Evolutionary conservation across 2,329 filamentous ascomycete species (phyloP).

Genomic region (Pyricularia pennisetigena): DNA sequence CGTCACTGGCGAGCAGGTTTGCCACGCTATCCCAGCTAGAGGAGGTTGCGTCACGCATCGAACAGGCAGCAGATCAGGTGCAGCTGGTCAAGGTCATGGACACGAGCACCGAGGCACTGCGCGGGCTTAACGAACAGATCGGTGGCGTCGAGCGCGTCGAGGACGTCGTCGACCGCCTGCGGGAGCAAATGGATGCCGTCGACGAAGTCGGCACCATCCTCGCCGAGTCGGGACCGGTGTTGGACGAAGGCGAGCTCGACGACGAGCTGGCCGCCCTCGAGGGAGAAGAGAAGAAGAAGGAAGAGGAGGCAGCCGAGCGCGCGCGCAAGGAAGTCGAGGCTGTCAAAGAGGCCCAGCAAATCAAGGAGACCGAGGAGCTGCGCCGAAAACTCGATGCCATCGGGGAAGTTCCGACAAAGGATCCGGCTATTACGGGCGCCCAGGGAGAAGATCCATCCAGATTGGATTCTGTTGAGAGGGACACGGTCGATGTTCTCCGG

Average conservation of each 20-base stretch:
- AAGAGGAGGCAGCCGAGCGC: constrained; percentile 37
- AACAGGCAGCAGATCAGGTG: constrained; percentile 77
- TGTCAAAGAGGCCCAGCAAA: constrained; percentile 20
- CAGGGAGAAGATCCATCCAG: not conserved
- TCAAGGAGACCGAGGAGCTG: constrained; percentile 35
- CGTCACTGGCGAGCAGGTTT: constrained; percentile 59
- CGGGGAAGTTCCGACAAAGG: constrained; percentile 23
- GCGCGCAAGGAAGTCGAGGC: constrained; percentile 33
- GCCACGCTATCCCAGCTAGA: constrained; percentile 74
- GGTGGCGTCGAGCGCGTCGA: constrained; percentile 71
- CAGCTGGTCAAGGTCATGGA: constrained; percentile 78
- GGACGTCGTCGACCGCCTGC: constrained; percentile 62
- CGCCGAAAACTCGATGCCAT: constrained; percentile 38
- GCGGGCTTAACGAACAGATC: constrained; percentile 62
- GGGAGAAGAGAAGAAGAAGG: constrained; percentile 42
- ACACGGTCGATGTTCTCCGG: constrained; percentile 10
- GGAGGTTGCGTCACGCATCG: constrained; percentile 70
- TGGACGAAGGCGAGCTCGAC: constrained; percentile 80
- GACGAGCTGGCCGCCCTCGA: constrained; percentile 77
- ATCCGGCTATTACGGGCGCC: not conserved
- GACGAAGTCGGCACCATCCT: constrained; percentile 78
- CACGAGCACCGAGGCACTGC: constrained; percentile 62
- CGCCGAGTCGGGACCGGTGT: constrained; percentile 42
- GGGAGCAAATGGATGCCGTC: constrained; percentile 69
- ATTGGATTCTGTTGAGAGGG: constrained; percentile 5